These are phyloP conservation scores for Parastagonospora nodorum DNA, from an alignment of 2,329 filamentous ascomycete genomes.

Conservation along the genomic window DNA sequence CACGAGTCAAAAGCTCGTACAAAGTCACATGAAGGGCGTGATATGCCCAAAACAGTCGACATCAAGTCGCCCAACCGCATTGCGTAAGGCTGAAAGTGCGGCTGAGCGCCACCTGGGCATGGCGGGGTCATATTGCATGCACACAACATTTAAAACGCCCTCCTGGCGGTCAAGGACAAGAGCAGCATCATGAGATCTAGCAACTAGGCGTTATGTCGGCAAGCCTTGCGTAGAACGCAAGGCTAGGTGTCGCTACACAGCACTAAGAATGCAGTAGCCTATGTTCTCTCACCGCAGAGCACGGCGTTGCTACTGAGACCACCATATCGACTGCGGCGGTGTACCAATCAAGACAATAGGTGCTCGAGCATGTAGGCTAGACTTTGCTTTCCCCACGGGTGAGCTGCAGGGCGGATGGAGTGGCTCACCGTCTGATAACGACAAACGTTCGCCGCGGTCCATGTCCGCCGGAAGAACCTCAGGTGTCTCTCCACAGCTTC, in stretches of 20 bases:
- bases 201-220: neutral
- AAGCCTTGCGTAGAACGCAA: neutral
- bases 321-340: neutral
- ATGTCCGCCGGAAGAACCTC: neutral
- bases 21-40: slow-evolving; percentile 12
- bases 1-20: too few species aligned
- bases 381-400: slow-evolving; percentile 1
- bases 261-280: neutral
- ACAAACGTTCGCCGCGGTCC: neutral
- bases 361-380: slow-evolving; percentile 4
- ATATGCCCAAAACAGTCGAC: neutral
- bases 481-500: neutral
- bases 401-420: slow-evolving; percentile 7
- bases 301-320: too few species aligned
- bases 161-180: too few species aligned
- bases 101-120: neutral
- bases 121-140: neutral
- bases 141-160: neutral
- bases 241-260: neutral
- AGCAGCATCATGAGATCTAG: too few species aligned
- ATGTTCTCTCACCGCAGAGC: neutral
- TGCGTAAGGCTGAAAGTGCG: neutral
- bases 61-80: too few species aligned
- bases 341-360: slow-evolving; percentile 1
- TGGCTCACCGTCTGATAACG: slow-evolving; percentile 35